phyloP scores from a whole-genome alignment of 768 basidiomycete genomes.

The Amanita inopinata region DNA sequence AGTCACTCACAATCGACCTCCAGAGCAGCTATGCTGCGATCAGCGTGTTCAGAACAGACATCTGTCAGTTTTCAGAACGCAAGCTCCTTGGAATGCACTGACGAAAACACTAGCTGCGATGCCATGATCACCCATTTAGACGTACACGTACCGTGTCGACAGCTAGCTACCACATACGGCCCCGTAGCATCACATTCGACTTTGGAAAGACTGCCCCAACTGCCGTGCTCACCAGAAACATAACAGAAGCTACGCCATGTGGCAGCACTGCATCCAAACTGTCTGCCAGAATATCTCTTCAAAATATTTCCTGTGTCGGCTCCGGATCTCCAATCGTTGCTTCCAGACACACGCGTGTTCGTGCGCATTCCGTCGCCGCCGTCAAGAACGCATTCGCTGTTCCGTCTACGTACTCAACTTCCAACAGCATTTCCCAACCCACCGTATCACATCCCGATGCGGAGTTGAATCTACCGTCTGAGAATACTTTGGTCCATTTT shows the following conservation, averaged over 20 bases:
- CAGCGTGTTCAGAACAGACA: too few species aligned
- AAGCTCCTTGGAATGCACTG: too few species aligned
- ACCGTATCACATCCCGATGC: conserved; percentile 9
- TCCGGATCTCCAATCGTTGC: too few species aligned
- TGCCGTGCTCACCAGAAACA: conserved; percentile 12
- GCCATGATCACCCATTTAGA: not conserved
- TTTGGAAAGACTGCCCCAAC: conserved; percentile 18
- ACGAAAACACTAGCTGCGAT: too few species aligned
- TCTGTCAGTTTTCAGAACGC: too few species aligned
- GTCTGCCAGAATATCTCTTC: conserved; percentile 18
- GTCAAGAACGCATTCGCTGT: conserved; percentile 21
- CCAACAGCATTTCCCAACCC: conserved; percentile 20
- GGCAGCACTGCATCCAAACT: conserved; percentile 21
- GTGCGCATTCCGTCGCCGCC: conserved; percentile 7
- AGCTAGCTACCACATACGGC: not conserved
- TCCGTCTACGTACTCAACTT: conserved; percentile 29
- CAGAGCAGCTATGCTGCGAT: too few species aligned
- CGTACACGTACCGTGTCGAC: not conserved
- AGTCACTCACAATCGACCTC: too few species aligned
- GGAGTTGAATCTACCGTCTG: not conserved
- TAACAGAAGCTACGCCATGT: conserved; percentile 17
- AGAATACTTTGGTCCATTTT: conserved; percentile 16
- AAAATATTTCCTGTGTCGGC: conserved; percentile 15
- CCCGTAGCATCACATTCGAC: conserved; percentile 11
- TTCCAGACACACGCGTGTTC: conserved; percentile 9